These are phyloP conservation scores for Gossypium herbaceum DNA, from an alignment of 345 rosid species.

Conservation along the genomic window DNA sequence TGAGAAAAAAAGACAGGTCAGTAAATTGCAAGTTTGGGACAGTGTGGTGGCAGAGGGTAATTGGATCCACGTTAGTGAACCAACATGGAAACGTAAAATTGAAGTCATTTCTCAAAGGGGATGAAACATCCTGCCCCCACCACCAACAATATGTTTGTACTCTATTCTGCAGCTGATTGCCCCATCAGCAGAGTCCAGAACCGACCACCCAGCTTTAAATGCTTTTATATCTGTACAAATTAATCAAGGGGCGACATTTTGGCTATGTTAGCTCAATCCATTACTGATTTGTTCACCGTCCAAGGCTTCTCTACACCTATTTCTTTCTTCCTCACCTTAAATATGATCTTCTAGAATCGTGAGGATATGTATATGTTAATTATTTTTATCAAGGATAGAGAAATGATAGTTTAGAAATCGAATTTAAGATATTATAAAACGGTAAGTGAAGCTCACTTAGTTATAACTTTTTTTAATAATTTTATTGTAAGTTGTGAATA, in stretches of 20 bases:
- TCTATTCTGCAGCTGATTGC: neutral
- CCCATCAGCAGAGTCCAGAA: neutral
- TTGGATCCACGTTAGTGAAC: neutral
- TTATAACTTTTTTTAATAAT: too few species aligned
- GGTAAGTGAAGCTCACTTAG: too few species aligned
- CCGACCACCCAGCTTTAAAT: neutral
- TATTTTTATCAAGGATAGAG: too few species aligned
- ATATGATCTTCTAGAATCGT: neutral
- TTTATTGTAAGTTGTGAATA: too few species aligned
- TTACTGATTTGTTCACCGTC: neutral
- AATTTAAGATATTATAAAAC: too few species aligned
- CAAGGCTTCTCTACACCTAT: neutral
- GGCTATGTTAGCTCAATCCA: neutral
- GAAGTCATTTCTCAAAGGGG: neutral
- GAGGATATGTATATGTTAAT: too few species aligned
- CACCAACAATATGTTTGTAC: neutral
- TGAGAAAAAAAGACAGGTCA: neutral
- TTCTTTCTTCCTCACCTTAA: neutral
- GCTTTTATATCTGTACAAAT: neutral
- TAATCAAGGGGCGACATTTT: neutral
- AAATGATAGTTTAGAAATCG: too few species aligned
- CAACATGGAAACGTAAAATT: neutral
- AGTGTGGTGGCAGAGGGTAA: neutral
- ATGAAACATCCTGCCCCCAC: conserved; percentile 15
- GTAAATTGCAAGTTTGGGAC: neutral